A percentile compares a stretch with the other conserved stretches of the same genome.
Conservation (phyloP, 108 stramenopile species). For the Cyclotella atomus region DNA sequence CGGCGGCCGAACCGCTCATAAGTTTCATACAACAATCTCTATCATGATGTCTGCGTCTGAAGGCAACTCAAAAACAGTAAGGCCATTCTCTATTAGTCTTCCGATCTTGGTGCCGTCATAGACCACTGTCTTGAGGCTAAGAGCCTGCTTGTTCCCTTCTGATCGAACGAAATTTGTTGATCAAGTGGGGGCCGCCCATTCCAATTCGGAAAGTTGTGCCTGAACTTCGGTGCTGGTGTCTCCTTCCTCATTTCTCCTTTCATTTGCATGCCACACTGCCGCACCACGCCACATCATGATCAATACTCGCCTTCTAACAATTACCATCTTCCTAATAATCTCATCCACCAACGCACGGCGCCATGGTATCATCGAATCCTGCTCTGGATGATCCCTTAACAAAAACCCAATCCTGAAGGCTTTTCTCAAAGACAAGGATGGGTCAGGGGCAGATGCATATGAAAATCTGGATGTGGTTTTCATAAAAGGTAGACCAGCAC, state of each 20-base stretch:
- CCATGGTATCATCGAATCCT: constrained; percentile 43
- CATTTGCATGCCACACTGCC: too few species aligned
- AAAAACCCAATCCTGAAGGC: constrained; percentile 37
- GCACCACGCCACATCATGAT: too few species aligned
- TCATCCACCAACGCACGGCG: too few species aligned
- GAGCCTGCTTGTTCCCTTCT: neutral
- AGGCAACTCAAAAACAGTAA: neutral
- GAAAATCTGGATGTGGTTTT: constrained; percentile 37
- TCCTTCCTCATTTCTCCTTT: too few species aligned
- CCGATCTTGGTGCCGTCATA: neutral
- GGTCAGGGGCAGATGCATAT: constrained; percentile 28
- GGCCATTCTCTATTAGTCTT: neutral
- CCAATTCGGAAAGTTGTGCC: too few species aligned
- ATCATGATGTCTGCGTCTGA: neutral
- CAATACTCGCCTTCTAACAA: too few species aligned
- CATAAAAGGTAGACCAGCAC: constrained; percentile 33
- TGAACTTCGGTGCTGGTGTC: too few species aligned
- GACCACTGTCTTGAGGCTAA: neutral
- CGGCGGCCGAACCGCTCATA: too few species aligned
- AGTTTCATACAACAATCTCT: too few species aligned
- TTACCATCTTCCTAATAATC: too few species aligned
- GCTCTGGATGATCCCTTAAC: constrained; percentile 50
- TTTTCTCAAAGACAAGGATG: constrained; percentile 39
- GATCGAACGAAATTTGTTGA: constrained; percentile 8
- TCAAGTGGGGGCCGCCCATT: too few species aligned